Base-by-base conservation (phyloP, 1,139 yeast genomes). In the Pneumocystis oryctolagi region DNA sequence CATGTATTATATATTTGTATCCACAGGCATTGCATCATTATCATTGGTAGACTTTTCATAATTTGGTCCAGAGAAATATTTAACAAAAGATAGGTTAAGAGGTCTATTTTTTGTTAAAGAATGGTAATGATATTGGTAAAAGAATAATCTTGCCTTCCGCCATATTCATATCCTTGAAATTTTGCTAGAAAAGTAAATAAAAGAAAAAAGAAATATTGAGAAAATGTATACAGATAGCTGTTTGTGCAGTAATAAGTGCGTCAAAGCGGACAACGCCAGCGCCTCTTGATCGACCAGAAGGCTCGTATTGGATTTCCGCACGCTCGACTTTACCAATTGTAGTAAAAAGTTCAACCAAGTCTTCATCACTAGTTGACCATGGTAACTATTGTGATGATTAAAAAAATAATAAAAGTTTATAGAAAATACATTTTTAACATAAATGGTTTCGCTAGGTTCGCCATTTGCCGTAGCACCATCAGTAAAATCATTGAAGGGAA, bases 281-380 rank as follows among this genome's bases (percentile, higher is more conserved):
- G 56, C 97, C 97, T 4, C 85, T 78, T 31, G 96, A 84, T 70
- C 85, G 80, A 56, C 95, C 95, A 40, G 76, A 76, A 3, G 79
- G 74, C 70, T 82, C 82, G 69, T 76, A 81, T 72, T 85, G 89
- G 67, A 90, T 79, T 73, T 89, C 96, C 28, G 97, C 97, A 62
- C 80, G 79, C 59, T 76, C 77, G 37, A 90, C 92, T 63, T 81
- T 77, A 35, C 96, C 96, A 63, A 89, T 83, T 39, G 95, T 85
- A 71, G 86, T 94, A 73, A 90, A 90, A 66, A 92, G 79, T 69
- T 90, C 97, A 67, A 79, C 82, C 69, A 92, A 80, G 74, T 92
- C 97, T 65, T 85, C 85, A 69, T 84, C 84, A 58, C 89, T 83
- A 31, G 97, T 90, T 60, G 90, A 86, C 80, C 83, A 89, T 40